Evolutionary conservation across 2,329 filamentous ascomycete species (phyloP), one percentile per base, ranked within the genome.

Genomic region (Colletotrichum trifolii): DNA sequence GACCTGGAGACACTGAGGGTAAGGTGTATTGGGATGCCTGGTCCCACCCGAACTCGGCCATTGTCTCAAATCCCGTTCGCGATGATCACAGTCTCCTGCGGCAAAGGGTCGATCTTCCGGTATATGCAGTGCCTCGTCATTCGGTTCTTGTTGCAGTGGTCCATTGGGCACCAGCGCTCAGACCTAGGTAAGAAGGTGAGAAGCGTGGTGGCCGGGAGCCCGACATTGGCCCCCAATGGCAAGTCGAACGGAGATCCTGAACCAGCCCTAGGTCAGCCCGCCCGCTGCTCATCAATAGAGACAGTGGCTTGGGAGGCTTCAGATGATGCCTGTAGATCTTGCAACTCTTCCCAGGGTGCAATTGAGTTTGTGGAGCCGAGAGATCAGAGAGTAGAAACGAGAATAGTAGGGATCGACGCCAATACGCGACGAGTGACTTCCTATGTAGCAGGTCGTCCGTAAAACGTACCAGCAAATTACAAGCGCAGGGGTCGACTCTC

Each of bases 251-350:
- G 25, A 25, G 25, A 25, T 25, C 25, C 25, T 25, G 25, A 25
- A 25, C 25, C 25, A 25, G 25, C 25, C 39, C 13, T 36, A 50
- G 49, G 55, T 47, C 38, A 54, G 12, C 46, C 49, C 43, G 49
- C 33, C 48, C 15, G 12, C 35, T 54, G 11, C 33, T 60, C 36
- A 48, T 53, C 40, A 64, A 48, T 42, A 45, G 49, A 53, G 48
- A 54, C 49, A 39, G 47, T 43, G 53, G 60, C 54, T 52, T 53
- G 55, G 52, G 49, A 65, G 46, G 62, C 57, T 54, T 65, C 50
- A 65, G 62, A 65, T 65, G 58, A 65, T 50, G 55, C 62, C 52
- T 36, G 52, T 62, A 65, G 62, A 65, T 65, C 58, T 52, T 62
- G 62, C 46, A 40, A 52, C 52, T 56, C 39, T 61, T 46, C 46